Evolutionary conservation across 768 basidiomycete species (phyloP).

Genomic region (Suillus placidus): DNA sequence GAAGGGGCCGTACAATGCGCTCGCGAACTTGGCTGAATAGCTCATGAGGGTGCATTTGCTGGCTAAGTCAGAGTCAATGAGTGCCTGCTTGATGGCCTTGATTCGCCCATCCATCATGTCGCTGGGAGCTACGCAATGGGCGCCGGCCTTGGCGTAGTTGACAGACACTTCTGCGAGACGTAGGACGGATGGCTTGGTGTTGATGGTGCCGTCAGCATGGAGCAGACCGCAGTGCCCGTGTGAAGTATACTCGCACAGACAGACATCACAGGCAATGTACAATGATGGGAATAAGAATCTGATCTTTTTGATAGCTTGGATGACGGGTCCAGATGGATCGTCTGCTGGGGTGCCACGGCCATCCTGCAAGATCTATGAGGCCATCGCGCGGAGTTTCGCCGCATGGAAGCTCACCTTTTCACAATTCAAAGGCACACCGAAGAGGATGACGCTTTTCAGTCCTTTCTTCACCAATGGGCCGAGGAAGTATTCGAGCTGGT

Average conservation of each 20-base stretch:
- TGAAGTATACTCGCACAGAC: conserved; percentile 99
- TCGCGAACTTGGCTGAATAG: conserved; percentile 98
- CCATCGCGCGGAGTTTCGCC: background rate
- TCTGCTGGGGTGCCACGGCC: conserved; percentile 84
- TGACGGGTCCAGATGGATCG: conserved; percentile 88
- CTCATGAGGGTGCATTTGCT: conserved; percentile 94
- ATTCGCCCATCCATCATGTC: conserved; percentile 99
- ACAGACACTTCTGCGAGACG: conserved; percentile 93
- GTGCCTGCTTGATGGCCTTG: conserved; percentile 79
- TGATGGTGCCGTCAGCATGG: conserved; percentile 72
- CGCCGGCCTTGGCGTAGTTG: conserved; percentile 92
- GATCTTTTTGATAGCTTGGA: conserved; percentile 84
- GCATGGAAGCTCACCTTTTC: conserved; percentile 60
- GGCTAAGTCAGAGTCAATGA: conserved; percentile 83
- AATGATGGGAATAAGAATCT: conserved; percentile 77
- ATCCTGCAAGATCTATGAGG: conserved; percentile 54
- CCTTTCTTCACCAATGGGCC: conserved; percentile 89
- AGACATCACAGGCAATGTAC: conserved; percentile 94
- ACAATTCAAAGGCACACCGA: conserved; percentile 87
- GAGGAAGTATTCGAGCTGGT: conserved; percentile 85
- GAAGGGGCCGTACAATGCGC: conserved; percentile 94
- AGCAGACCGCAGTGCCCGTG: conserved; percentile 96
- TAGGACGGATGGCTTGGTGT: conserved; percentile 75
- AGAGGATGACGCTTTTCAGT: conserved; percentile 89
- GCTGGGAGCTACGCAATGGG: conserved; percentile 96